Conservation (phyloP, 1,139 yeast species). For the Yamadazyma trypodendri region DNA sequence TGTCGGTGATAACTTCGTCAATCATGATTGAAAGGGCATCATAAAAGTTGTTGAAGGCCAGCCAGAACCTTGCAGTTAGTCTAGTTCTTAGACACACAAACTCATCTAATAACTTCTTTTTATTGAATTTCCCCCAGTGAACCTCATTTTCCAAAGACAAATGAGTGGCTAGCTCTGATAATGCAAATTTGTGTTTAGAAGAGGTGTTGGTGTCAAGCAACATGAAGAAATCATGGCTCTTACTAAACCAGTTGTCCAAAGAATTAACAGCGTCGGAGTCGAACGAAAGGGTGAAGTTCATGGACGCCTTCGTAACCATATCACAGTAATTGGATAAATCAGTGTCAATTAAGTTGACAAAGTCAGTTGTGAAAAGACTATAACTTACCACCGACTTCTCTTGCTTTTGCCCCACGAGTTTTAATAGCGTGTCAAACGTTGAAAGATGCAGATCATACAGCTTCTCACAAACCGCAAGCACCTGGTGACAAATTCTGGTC, state of each 20-base stretch:
- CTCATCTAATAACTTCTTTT: constrained; percentile 8
- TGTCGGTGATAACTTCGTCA: not conserved
- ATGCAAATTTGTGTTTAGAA: constrained; percentile 2
- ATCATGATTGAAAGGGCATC: constrained; percentile 1
- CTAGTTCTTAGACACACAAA: constrained; percentile 4
- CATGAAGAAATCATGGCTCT: constrained; percentile 1
- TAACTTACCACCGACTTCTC: not conserved
- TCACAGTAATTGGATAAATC: constrained; percentile 13
- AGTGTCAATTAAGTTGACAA: constrained; percentile 13
- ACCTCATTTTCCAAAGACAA: constrained; percentile 6
- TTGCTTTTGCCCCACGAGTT: not conserved
- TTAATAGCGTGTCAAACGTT: not conserved
- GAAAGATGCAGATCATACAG: constrained; percentile 7
- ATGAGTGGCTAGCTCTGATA: constrained; percentile 7
- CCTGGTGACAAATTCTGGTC: not conserved
- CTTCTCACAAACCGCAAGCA: constrained; percentile 2
- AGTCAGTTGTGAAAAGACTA: constrained; percentile 10
- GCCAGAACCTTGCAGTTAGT: constrained; percentile 5
- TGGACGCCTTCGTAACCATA: constrained; percentile 11
- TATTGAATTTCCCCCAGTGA: constrained; percentile 12
- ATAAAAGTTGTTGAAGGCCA: constrained; percentile 3
- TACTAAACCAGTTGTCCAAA: constrained; percentile 12
- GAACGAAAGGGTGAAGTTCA: constrained; percentile 11
- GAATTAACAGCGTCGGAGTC: constrained; percentile 7
- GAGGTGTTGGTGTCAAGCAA: constrained; percentile 3